Percentiles rank a stretch among this genome's conserved stretches.
phyloP scores from a whole-genome alignment of 345 rosid species.

The Gossypium thurberi region DNA sequence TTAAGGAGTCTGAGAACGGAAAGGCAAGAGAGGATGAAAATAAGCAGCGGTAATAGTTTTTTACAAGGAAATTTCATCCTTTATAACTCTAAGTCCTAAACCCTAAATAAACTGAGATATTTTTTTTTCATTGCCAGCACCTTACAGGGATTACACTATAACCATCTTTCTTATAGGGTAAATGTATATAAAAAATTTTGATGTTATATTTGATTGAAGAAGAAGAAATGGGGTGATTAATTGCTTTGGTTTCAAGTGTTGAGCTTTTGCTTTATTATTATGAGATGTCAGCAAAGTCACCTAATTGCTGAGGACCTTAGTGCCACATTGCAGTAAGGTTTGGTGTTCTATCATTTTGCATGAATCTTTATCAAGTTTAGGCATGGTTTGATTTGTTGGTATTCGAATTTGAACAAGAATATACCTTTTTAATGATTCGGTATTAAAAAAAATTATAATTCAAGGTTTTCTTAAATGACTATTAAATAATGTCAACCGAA shows the following conservation, averaged over 20 bases:
- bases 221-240: constrained; percentile 38
- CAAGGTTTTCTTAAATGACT: too few relatives aligned
- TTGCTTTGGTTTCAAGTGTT: constrained; percentile 50
- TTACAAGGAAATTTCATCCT: constrained; percentile 48
- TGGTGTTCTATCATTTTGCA: constrained; percentile 14
- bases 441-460: too few relatives aligned
- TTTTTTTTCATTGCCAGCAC: constrained; percentile 18
- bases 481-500: too few relatives aligned
- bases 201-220: constrained; percentile 30
- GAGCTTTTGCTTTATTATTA: background rate
- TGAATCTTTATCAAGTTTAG: too few relatives aligned
- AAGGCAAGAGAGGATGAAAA: constrained; percentile 52
- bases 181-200: too few relatives aligned
- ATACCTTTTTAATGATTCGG: too few relatives aligned
- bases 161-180: constrained; percentile 21
- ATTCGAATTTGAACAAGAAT: too few relatives aligned
- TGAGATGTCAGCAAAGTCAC: constrained; percentile 25
- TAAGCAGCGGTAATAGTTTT: constrained; percentile 51
- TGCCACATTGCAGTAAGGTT: constrained; percentile 17
- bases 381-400: too few relatives aligned
- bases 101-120: constrained; percentile 39
- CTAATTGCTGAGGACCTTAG: constrained; percentile 19
- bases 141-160: background rate
- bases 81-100: background rate
- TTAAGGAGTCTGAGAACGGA: constrained; percentile 62